Base-by-base conservation (phyloP, 202 grass and related monocot genomes). In the Bolboschoenoplectus hybrid region DNA sequence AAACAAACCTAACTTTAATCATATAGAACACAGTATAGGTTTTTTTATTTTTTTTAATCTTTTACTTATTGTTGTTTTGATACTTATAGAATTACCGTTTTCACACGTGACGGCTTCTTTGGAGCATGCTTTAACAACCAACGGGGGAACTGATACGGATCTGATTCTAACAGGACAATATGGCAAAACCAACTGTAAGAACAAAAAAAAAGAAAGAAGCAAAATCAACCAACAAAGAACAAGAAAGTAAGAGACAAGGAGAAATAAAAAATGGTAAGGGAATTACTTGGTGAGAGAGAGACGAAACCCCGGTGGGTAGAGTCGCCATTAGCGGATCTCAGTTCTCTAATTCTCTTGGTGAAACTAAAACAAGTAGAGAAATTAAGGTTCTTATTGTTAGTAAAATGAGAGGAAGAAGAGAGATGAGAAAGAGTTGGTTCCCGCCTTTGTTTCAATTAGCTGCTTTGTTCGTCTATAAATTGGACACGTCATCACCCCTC, bases 201-300 rank as follows among this genome's bases (percentile, higher is more conserved):
- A 49, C 14, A 16, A 63, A 47, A 75, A 35, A 14, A 34, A 86
- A 35, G 55, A 78, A 32, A 3, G 3, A 51, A 72, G 38, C 45
- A 55, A 53, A 51, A 87, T 53, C 46, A 9, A 45, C 13, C 3
- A 58, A 79, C 51, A 58, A 72, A 46, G 43, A 53, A 47, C 8
- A 34, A 65, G 4, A 20, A 84, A 70, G 70, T n/a, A 67, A 6
- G 66, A 58, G 63, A 52, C 60, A 62, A 9, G 17, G 19, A 41
- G 44, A 81, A 7, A 74, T 9, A 51, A 82, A 66, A 67, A 46
- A 64, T 19, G 11, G 56, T 4, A 81, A 13, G 69, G 77, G 52
- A 11, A 63, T 65, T 69, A 95, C 92, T 84, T 92, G 92, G 81
- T 93, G 94, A 57, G 91, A 91, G 63, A 91, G 70, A 9, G 91